Conservation (phyloP, 345 rosid species). For the Noccaea caerulescens region DNA sequence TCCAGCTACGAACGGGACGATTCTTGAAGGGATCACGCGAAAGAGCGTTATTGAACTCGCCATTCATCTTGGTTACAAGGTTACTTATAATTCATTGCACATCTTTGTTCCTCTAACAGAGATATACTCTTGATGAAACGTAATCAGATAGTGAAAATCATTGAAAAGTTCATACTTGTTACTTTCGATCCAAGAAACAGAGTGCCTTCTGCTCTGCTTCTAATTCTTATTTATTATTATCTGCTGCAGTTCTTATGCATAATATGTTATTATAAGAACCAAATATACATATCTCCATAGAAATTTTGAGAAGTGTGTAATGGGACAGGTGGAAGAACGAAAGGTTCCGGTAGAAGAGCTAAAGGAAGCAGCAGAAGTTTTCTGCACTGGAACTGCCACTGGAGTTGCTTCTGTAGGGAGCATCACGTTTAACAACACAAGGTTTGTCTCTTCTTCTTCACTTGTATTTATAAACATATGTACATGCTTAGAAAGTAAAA, state of each 20-base stretch:
- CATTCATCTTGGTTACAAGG: constrained; percentile 71
- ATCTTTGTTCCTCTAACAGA: neutral
- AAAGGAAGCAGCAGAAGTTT: constrained; percentile 67
- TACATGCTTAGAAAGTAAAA: neutral
- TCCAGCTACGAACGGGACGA: constrained; percentile 74
- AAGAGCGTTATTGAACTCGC: constrained; percentile 76
- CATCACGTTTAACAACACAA: constrained; percentile 57
- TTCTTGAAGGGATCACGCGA: constrained; percentile 78
- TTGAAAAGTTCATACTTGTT: neutral
- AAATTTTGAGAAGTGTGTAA: neutral
- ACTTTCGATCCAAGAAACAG: constrained; percentile 9
- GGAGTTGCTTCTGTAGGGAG: constrained; percentile 74
- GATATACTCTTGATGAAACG: no score
- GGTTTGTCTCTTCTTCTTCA: constrained; percentile 44
- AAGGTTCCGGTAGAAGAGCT: constrained; percentile 58
- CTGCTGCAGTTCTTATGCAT: neutral
- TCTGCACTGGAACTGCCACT: constrained; percentile 83
- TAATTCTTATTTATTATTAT: neutral
- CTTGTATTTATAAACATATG: neutral
- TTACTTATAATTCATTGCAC: constrained; percentile 29
- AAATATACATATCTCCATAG: no score
- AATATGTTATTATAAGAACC: neutral
- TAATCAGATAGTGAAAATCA: neutral
- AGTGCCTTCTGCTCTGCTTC: neutral
- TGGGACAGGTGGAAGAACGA: constrained; percentile 72